Base-by-base conservation (phyloP, 495 filamentous ascomycete species). In the Aspergillus conjunctus region DNA sequence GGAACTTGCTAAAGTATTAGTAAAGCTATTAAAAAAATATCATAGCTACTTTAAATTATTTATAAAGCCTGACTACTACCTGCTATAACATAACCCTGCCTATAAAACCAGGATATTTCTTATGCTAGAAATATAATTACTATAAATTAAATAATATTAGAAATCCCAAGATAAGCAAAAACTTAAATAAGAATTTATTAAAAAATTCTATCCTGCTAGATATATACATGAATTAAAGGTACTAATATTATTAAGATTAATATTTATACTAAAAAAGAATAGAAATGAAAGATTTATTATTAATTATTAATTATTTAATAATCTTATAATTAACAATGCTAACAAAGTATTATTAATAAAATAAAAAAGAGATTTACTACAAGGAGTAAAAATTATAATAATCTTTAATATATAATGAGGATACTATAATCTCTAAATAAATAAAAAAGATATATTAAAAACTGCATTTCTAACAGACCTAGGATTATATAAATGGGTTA, bases 281-380 rank as follows among this genome's bases (percentile, higher is more conserved):
- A 41, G 30, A 44, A 44, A 44, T 43, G 31, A 45, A 26, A 26
- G 5, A n/a, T n/a, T 26, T 2, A 26, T 26, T 26, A 26, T 26
- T 26, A 26, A 26, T 5, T 26, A 26, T 26, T 26, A 26, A 26
- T 2, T 26, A 26, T 2, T 26, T 26, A 26, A 26, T 26, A 26
- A 55, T 48, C 4, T 21, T 32, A 56, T 51, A 21, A 49, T 34
- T 56, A 58, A 50, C 50, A 37, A 58, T 37, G 15, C 3, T 11
- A 49, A 39, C 37, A 50, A 58, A 30, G 10, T 51, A 59, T 51
- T 51, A 66, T 53, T 11, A 49, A 45, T 56, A 56, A 9, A 56
- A 31, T 56, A 45, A 41, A 56, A 56, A n/a, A 0, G 32, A 56
- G 18, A 56, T 32, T 41, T 56, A 56, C 32, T 56, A 46, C 32